Percentiles rank a stretch among this genome's conserved stretches.
phyloP scores from a whole-genome alignment of 805 yeast genomes.

The Candida sanyiensis region DNA sequence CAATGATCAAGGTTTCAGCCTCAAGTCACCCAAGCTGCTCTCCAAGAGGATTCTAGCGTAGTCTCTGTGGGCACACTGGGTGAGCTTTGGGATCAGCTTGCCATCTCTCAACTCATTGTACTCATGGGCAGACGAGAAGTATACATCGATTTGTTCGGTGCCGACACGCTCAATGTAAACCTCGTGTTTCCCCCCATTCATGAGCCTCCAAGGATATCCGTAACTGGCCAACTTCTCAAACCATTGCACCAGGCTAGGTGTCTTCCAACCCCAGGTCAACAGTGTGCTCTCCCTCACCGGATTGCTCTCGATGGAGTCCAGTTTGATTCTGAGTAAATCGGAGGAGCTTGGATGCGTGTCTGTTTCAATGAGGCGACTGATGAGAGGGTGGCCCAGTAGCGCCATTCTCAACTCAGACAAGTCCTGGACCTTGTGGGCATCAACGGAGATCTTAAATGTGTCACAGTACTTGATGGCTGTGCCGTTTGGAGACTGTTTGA shows the following conservation, averaged over 20 bases:
- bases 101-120: slow-evolving; percentile 23
- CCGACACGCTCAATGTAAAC: slow-evolving; percentile 12
- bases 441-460: slow-evolving; percentile 14
- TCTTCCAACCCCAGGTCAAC: slow-evolving; percentile 7
- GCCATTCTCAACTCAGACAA: slow-evolving; percentile 1
- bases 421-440: neutral
- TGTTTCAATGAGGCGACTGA: slow-evolving; percentile 1
- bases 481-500: slow-evolving; percentile 8
- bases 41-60: slow-evolving; percentile 17
- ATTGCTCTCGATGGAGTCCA: neutral
- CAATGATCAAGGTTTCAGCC: neutral
- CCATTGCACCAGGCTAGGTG: slow-evolving; percentile 1
- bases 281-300: slow-evolving; percentile 4
- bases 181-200: slow-evolving; percentile 24
- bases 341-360: slow-evolving; percentile 1
- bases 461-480: slow-evolving; percentile 20
- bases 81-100: slow-evolving; percentile 17
- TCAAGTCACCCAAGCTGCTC: slow-evolving; percentile 3
- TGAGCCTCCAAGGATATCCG: slow-evolving; percentile 26
- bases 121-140: slow-evolving; percentile 19
- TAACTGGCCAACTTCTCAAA: slow-evolving; percentile 18
- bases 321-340: neutral
- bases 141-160: slow-evolving; percentile 14
- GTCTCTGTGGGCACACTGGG: slow-evolving; percentile 17
- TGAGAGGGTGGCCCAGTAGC: slow-evolving; percentile 2